Conservation (phyloP, 2,329 filamentous ascomycete species). For the Fusarium ambrosium region DNA sequence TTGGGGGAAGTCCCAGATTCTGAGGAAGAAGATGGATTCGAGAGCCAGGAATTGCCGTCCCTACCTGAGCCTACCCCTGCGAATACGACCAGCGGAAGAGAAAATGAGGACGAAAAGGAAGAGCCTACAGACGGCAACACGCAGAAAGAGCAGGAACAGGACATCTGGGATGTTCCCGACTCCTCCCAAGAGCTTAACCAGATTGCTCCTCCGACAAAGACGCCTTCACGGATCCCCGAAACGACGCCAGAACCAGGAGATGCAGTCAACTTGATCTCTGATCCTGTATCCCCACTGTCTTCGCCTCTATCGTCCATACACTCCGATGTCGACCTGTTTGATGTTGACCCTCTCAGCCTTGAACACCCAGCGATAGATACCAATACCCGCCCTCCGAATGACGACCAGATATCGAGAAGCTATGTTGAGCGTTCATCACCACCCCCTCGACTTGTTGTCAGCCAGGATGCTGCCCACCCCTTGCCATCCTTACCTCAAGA, state of each 20-base stretch:
- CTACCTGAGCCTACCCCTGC: constrained; percentile 7
- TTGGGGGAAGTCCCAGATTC: constrained; percentile 66
- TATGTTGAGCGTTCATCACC: constrained; percentile 55
- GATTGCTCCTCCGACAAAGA: constrained; percentile 6
- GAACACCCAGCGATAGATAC: not conserved
- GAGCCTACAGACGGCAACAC: not conserved
- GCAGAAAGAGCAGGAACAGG: constrained; percentile 26
- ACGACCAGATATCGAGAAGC: constrained; percentile 50
- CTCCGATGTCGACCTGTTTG: constrained; percentile 46
- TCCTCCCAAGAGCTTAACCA: constrained; percentile 50
- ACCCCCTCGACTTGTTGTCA: constrained; percentile 41
- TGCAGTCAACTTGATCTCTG: not conserved
- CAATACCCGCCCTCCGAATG: constrained; percentile 6
- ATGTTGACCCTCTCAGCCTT: constrained; percentile 37
- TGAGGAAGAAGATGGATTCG: constrained; percentile 62
- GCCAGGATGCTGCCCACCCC: not conserved
- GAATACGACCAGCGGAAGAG: constrained; percentile 9
- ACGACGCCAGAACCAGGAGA: constrained; percentile 13
- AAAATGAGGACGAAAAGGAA: not conserved
- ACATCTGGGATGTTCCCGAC: constrained; percentile 55
- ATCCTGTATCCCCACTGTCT: constrained; percentile 40
- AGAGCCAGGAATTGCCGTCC: constrained; percentile 50
- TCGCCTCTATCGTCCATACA: constrained; percentile 53
- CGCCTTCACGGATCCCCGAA: constrained; percentile 12
- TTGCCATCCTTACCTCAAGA: not conserved